A percentile compares a stretch with the other conserved stretches of the same genome.
phyloP scores from a whole-genome alignment of 306 rosid species.

The Cucumis melo region DNA sequence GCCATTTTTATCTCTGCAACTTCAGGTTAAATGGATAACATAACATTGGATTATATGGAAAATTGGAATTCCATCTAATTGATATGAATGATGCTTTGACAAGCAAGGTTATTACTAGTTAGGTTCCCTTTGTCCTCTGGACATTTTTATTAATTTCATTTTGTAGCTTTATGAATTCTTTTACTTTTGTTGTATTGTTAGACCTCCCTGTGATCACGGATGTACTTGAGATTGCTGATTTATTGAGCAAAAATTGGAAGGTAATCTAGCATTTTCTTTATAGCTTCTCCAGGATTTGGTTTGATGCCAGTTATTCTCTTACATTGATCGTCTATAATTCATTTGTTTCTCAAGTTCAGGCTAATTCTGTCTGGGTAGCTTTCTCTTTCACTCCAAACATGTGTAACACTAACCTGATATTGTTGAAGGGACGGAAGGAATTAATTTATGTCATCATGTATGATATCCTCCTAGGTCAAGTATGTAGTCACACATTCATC shows the following conservation, averaged over 20 bases:
- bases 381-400: neutral
- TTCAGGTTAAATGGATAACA: neutral
- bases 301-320: neutral
- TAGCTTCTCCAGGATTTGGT: neutral
- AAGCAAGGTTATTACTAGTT: neutral
- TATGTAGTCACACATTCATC: constrained; percentile 3
- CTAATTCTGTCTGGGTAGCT: neutral
- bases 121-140: neutral
- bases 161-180: neutral
- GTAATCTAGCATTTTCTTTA: constrained; percentile 18
- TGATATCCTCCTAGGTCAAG: constrained; percentile 90
- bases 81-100: neutral
- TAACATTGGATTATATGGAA: neutral
- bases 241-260: constrained; percentile 77
- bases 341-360: neutral
- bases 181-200: constrained; percentile 14
- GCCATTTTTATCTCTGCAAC: no score
- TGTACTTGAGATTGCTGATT: constrained; percentile 33
- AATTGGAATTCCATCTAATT: neutral
- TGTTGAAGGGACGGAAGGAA: constrained; percentile 59
- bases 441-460: constrained; percentile 60
- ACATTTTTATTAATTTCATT: neutral
- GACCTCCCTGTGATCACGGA: constrained; percentile 69
- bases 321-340: neutral
- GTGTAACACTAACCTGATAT: neutral